Percentiles rank a stretch among this genome's conserved stretches.
Evolutionary conservation across 1,139 yeast genomes (phyloP).

Genomic region (Lodderomyces metapsilosis): DNA sequence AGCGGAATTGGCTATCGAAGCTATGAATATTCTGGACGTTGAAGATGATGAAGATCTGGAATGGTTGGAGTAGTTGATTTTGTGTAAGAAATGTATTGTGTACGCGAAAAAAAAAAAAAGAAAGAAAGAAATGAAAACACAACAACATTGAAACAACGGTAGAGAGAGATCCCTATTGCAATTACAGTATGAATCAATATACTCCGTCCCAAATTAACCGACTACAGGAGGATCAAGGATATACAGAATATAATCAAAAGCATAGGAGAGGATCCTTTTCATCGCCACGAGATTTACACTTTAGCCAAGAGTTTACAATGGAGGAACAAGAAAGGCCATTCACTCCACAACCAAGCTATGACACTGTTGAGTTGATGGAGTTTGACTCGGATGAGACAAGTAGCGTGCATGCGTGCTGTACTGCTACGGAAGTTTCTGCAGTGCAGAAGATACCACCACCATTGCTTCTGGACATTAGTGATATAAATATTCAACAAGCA

Average conservation of each 20-base stretch:
- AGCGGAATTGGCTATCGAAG: slow-evolving; percentile 61
- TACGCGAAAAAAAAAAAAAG: not conserved
- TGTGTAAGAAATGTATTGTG: not conserved
- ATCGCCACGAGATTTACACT: not conserved
- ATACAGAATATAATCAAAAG: not conserved
- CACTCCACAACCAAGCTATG: not conserved
- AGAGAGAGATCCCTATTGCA: not conserved
- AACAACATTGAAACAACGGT: not conserved
- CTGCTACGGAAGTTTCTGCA: not conserved
- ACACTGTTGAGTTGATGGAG: not conserved
- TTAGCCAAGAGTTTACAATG: not conserved
- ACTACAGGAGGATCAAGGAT: not conserved
- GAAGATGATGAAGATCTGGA: slow-evolving; percentile 10
- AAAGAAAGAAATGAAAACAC: not conserved
- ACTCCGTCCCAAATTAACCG: slow-evolving; percentile 4
- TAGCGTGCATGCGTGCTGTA: slow-evolving; percentile 9
- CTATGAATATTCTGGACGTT: slow-evolving; percentile 34
- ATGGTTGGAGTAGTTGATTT: slow-evolving; percentile 8
- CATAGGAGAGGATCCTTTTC: not conserved
- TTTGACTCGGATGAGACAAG: not conserved
- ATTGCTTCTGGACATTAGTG: slow-evolving; percentile 43
- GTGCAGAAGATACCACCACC: slow-evolving; percentile 31
- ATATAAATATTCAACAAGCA: slow-evolving; percentile 63
- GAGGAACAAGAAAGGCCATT: not conserved
- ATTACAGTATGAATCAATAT: slow-evolving; percentile 1